Evolutionary conservation across 495 filamentous ascomycete genomes (phyloP), one percentile per base, ranked within the genome.

Genomic region (Mytilinidion resinicola): DNA sequence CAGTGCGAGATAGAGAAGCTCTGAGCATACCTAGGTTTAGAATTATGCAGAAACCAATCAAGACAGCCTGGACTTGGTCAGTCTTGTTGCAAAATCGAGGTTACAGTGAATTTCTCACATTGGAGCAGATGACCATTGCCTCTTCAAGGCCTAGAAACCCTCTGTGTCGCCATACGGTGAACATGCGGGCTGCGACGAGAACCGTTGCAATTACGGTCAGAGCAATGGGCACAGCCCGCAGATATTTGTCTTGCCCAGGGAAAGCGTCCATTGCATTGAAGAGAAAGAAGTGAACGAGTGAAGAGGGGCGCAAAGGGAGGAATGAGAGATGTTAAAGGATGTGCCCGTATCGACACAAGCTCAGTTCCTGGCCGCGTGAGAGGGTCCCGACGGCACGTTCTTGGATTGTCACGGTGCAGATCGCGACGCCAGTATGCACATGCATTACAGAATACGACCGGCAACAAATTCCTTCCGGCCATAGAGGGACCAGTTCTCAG

Each of bases 141-240:
- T 56, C 53, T 37, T 56, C 53, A 21, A 56, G 30, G 4, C 53
- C 53, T 11, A 46, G 21, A 38, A 38, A 56, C 10, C 53, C 53
- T 56, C 53, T 46, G 46, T 56, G 42, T 33, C 41, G 42, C 53
- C 53, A 56, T 34, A 43, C 46, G 1, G 53, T 47, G 14, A 56
- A 20, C 39, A 48, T 46, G 12, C 53, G 53, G 11, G 30, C 14
- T 17, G 21, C n/a, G 3, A 56, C 38, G 4, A 56, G 21, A 3
- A 56, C 34, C 12, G 53, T 56, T 9, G 53, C 53, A 48, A 56
- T 48, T 12, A 12, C 25, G 2, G 53, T 48, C 25, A 56, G 17
- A 17, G 53, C 34, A 47, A 48, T 43, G 10, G 41, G 25, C 20
- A 56, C 53, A 33, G 38, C 44, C 35, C 42, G 20, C 41, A 56